Conservation (phyloP, 2,329 filamentous ascomycete genomes). For the Tetracladium maxilliforme region DNA sequence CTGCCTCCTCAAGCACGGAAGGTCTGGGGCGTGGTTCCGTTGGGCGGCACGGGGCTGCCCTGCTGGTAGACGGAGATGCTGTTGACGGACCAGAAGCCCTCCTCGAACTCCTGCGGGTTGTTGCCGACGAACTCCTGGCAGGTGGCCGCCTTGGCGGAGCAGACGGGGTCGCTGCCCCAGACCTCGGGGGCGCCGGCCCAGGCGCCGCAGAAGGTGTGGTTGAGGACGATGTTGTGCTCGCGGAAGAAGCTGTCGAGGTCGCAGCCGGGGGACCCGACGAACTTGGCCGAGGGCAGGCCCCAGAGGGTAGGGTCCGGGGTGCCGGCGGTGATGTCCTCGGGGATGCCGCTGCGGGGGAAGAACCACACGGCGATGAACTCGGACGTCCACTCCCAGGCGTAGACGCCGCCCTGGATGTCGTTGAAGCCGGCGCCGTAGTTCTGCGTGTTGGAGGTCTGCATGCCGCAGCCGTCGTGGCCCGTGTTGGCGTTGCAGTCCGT, state of each 20-base stretch:
- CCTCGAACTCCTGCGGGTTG: conserved; percentile 54
- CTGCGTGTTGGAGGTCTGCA: conserved; percentile 30
- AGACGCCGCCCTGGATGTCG: conserved; percentile 50
- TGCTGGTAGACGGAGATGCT: conserved; percentile 48
- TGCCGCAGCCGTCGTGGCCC: conserved; percentile 41
- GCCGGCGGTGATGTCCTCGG: conserved; percentile 42
- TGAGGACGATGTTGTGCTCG: conserved; percentile 62
- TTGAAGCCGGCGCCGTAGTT: conserved; percentile 63
- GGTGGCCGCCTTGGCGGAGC: conserved; percentile 41
- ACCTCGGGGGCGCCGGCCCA: conserved; percentile 72
- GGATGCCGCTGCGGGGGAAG: conserved; percentile 55
- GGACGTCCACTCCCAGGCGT: conserved; percentile 64
- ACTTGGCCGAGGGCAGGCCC: conserved; percentile 53
- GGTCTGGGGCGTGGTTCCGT: too few species aligned
- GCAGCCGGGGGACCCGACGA: conserved; percentile 51
- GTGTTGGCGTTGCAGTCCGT: conserved; percentile 39
- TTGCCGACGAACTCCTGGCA: conserved; percentile 60
- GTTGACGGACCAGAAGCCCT: conserved; percentile 69
- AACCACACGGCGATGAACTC: conserved; percentile 65
- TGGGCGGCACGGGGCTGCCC: too few species aligned
- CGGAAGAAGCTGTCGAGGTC: conserved; percentile 57
- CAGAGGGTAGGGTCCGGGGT: conserved; percentile 53
- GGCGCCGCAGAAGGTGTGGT: conserved; percentile 76
- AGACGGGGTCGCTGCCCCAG: conserved; percentile 44
- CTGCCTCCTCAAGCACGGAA: too few species aligned